phyloP scores from a whole-genome alignment of 106 monocot genomes.

The Phalaenopsis aphrodite region DNA sequence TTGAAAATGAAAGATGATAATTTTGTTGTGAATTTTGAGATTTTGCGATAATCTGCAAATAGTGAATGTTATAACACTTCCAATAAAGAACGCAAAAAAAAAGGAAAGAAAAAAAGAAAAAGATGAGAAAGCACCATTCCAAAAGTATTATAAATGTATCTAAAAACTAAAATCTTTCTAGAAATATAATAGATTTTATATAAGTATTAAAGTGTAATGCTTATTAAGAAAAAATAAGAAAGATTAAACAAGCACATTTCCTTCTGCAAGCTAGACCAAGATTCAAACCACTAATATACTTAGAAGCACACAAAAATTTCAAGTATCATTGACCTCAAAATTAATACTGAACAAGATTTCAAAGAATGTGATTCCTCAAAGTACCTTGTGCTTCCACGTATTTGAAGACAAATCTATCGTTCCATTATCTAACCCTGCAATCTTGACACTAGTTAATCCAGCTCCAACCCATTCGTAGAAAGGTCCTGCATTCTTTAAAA shows the following conservation, averaged over 20 bases:
- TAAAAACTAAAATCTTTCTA: background rate
- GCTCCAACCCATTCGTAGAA: constrained; percentile 97
- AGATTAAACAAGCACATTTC: background rate
- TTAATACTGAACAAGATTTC: background rate
- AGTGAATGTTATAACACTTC: background rate
- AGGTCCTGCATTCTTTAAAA: constrained; percentile 83
- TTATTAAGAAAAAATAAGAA: background rate
- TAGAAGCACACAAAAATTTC: background rate
- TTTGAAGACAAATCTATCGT: constrained; percentile 63
- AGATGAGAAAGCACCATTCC: background rate
- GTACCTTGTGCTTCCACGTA: constrained; percentile 83
- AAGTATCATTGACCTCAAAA: background rate
- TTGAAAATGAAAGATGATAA: background rate
- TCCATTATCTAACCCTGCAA: constrained; percentile 70
- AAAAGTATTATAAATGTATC: background rate
- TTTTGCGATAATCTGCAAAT: background rate
- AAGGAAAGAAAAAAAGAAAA: background rate
- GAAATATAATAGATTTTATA: background rate
- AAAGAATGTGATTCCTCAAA: constrained; percentile 5
- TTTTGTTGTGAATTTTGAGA: background rate
- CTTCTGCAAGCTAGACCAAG: background rate
- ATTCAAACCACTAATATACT: background rate
- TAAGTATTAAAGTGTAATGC: background rate
- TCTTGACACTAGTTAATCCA: constrained; percentile 70
- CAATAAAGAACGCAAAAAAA: background rate